Percentiles rank a stretch among this genome's conserved stretches.
These are phyloP conservation scores for Nissolia schottii DNA, from an alignment of 306 rosid genomes.

Conservation along the genomic window DNA sequence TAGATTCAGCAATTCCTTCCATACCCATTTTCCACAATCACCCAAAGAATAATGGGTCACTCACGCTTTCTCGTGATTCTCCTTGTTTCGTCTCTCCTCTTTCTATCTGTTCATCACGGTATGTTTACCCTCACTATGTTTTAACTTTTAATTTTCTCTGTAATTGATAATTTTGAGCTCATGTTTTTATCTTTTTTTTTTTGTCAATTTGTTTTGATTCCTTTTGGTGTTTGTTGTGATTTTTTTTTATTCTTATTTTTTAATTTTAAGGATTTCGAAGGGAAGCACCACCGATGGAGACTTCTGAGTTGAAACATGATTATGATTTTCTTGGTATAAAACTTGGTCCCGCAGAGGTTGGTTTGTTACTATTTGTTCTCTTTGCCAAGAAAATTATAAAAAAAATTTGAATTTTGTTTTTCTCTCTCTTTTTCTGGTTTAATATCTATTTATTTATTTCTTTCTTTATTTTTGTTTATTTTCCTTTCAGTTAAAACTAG, in stretches of 20 bases:
- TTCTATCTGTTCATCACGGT: constrained; percentile 54
- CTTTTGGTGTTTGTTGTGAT: neutral
- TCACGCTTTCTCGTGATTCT: constrained; percentile 43
- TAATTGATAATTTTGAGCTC: neutral
- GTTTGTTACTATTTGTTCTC: constrained; percentile 10
- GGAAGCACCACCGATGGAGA: constrained; percentile 28
- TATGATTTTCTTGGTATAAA: no score
- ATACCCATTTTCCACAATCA: constrained; percentile 24
- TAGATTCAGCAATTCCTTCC: constrained; percentile 10
- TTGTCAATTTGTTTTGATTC: neutral
- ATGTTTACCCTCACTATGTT: neutral
- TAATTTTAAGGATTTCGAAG: constrained; percentile 49
- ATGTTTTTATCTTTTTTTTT: neutral
- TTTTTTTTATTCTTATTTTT: neutral
- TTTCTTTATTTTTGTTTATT: constrained; percentile 1
- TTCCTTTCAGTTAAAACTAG: no score
- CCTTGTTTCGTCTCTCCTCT: constrained; percentile 40
- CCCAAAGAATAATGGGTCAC: constrained; percentile 41
- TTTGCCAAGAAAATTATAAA: neutral
- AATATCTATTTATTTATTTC: neutral
- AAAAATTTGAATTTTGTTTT: neutral
- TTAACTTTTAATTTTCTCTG: neutral
- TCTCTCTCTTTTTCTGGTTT: neutral
- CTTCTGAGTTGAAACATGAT: neutral
- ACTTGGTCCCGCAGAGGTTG: constrained; percentile 39